These are phyloP conservation scores for Antitrichia curtipendula DNA, from an alignment of 225 moss, liverwort and hornwort species.

Conservation along the genomic window DNA sequence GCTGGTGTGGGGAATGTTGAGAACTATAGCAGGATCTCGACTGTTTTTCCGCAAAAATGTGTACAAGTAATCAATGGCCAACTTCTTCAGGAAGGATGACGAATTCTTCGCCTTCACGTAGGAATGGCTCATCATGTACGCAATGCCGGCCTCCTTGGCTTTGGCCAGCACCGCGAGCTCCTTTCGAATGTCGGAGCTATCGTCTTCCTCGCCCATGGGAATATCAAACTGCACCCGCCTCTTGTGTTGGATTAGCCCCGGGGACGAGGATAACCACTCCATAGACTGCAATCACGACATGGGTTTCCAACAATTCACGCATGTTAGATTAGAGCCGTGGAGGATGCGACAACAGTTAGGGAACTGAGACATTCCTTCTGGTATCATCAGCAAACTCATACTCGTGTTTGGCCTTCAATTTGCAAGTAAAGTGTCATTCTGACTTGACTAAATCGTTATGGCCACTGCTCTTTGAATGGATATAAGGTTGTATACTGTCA, in stretches of 20 bases:
- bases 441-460: neutral
- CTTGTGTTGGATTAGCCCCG: constrained; percentile 33
- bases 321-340: neutral
- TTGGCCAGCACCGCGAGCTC: constrained; percentile 20
- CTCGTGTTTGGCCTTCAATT: neutral
- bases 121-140: constrained; percentile 45
- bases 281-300: constrained; percentile 3
- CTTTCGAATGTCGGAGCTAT: constrained; percentile 1
- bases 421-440: neutral
- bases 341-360: neutral
- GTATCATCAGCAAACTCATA: neutral
- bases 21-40: constrained; percentile 18
- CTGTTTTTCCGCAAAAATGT: constrained; percentile 46
- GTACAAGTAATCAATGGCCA: constrained; percentile 31
- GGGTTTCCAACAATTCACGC: neutral
- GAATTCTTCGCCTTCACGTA: constrained; percentile 33
- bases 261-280: constrained; percentile 29
- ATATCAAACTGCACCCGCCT: constrained; percentile 63
- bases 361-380: no score
- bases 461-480: neutral
- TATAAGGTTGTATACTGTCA: neutral
- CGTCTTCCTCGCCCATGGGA: constrained; percentile 1
- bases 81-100: constrained; percentile 28
- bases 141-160: constrained; percentile 37
- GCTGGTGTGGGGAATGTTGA: constrained; percentile 47